Base-by-base conservation (phyloP, 257 asterid genomes). In the Rehmannia glutinosa region DNA sequence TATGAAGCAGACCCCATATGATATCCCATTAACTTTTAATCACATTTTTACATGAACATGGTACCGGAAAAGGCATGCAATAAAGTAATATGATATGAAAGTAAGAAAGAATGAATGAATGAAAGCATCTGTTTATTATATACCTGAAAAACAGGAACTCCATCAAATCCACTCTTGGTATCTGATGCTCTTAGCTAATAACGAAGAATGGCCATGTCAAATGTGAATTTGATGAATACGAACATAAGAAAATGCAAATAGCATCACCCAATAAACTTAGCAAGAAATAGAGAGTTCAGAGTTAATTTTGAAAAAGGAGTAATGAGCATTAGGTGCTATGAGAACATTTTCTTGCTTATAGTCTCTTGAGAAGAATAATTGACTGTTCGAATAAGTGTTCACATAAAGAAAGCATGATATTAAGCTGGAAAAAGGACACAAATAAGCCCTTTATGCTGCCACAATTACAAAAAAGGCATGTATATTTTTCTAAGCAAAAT, bases 141-240 rank as follows among this genome's bases (percentile, higher is more conserved):
- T 75, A 92, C 97, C 98, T 90, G 97, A 73, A 90, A 90, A 81
- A 92, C 96, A 41, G 98, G 98, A 75, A 92, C 97, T 81, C 97
- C 98, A 80, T 92, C 96, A 77, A 90, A 92, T 66, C 97, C 96
- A 46, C 73, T 72, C 78, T 75, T 81, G 43, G 41, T 43, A 53
- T 76, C 84, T 15, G 92, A 81, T 75, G 91, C 80, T 82, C 80
- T 90, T 62, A 90, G 74, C 96, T 92, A 76, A 62, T 56, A 75
- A 60, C 58, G 11, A 69, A 63, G 24, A 70, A 73, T 24, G 30
- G 16, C 25, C 27, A 43, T 64, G 73, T 68, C 38, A 64, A 78
- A 49, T 5, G 11, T 16, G 32, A 41, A 5, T 2, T 72, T 41
- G 51, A 10, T n/a, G 21, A 68, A 71, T 20, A 46, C 17, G 42